A percentile compares a stretch with the other conserved stretches of the same genome.
phyloP scores from a whole-genome alignment of 768 basidiomycete genomes.

The Strobilomyces dryophilus region DNA sequence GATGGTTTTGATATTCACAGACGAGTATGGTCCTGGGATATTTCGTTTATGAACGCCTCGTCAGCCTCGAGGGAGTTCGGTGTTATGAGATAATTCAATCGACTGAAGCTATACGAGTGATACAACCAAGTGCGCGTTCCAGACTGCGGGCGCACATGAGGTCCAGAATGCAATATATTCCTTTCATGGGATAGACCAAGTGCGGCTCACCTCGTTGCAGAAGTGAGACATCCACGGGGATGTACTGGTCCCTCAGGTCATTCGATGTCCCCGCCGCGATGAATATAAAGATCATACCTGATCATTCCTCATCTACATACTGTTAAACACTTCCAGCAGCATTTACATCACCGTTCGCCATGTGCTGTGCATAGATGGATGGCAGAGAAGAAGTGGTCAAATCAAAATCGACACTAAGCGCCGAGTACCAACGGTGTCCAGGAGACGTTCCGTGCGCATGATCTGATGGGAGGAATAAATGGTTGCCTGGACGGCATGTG shows the following conservation, averaged over 20 bases:
- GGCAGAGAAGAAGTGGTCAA: conserved; percentile 3
- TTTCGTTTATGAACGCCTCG: conserved; percentile 47
- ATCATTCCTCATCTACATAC: conserved; percentile 8
- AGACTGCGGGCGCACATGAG: conserved; percentile 32
- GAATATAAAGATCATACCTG: conserved; percentile 12
- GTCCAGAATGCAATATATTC: conserved; percentile 51
- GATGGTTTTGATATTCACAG: conserved; percentile 51
- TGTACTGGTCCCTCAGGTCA: conserved; percentile 11
- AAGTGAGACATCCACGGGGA: conserved; percentile 7
- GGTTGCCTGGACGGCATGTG: too few relatives aligned
- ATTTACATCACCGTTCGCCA: neutral
- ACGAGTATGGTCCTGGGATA: conserved; percentile 50
- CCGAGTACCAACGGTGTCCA: too few relatives aligned
- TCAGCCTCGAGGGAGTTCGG: conserved; percentile 44
- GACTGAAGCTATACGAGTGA: conserved; percentile 32
- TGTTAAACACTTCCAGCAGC: conserved; percentile 12
- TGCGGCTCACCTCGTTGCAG: conserved; percentile 15
- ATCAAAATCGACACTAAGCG: neutral
- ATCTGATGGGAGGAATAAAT: too few relatives aligned
- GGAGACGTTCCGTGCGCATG: too few relatives aligned
- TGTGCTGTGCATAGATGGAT: neutral
- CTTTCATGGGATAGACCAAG: conserved; percentile 32
- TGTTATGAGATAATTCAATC: conserved; percentile 61
- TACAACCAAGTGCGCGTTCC: neutral
- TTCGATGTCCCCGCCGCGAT: neutral